Conservation (phyloP, 768 basidiomycete species). For the Gyrodon lividus region DNA sequence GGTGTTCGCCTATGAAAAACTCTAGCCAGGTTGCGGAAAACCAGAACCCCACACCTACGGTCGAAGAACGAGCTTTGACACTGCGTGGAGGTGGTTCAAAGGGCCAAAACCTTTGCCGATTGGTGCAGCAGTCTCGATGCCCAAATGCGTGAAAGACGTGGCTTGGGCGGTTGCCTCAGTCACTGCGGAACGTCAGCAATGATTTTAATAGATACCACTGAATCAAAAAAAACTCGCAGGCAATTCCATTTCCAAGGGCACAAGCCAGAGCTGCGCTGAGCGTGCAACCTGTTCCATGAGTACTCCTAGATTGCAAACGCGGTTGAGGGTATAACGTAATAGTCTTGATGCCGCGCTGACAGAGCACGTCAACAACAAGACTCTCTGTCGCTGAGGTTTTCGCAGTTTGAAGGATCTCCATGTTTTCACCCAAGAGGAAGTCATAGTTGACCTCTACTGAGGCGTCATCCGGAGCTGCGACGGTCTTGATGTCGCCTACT, state of each 20-base stretch:
- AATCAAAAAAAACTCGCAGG: slow-evolving; percentile 36
- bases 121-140: slow-evolving; percentile 63
- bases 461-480: slow-evolving; percentile 29
- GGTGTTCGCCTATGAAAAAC: slow-evolving; percentile 47
- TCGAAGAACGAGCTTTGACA: slow-evolving; percentile 47
- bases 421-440: slow-evolving; percentile 51
- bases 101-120: slow-evolving; percentile 82
- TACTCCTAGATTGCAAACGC: slow-evolving; percentile 63
- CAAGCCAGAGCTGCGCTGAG: slow-evolving; percentile 81
- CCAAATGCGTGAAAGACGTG: slow-evolving; percentile 68
- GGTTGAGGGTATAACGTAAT: slow-evolving; percentile 59
- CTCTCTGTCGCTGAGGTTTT: slow-evolving; percentile 10
- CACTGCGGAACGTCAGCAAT: slow-evolving; percentile 36
- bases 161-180: slow-evolving; percentile 59
- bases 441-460: slow-evolving; percentile 42
- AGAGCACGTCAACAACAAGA: slow-evolving; percentile 67
- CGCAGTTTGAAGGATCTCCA: slow-evolving; percentile 53
- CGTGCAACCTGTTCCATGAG: slow-evolving; percentile 93
- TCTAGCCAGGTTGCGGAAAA: background rate
- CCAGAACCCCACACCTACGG: slow-evolving; percentile 43
- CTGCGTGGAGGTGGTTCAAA: slow-evolving; percentile 78
- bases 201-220: background rate
- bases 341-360: slow-evolving; percentile 31
- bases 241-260: slow-evolving; percentile 50
- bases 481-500: slow-evolving; percentile 41